Conservation (phyloP, 2,329 filamentous ascomycete genomes). For the Cladobotryum protrusum region DNA sequence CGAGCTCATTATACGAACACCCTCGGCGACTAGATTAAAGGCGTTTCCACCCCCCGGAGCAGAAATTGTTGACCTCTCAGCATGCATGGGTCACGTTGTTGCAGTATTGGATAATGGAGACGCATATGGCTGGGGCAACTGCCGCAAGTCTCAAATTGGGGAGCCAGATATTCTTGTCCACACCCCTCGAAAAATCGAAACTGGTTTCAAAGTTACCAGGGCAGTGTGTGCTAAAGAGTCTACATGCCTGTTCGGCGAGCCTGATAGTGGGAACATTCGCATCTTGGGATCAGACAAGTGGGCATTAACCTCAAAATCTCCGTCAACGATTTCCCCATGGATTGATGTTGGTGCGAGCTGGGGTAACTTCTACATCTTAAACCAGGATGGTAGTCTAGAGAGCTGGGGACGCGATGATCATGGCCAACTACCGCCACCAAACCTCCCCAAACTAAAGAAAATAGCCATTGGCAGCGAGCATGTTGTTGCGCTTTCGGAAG, state of each 20-base stretch:
- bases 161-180: constrained; percentile 46
- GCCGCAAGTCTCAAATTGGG: constrained; percentile 79
- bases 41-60: constrained; percentile 58
- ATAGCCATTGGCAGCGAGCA: constrained; percentile 91
- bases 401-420: constrained; percentile 84
- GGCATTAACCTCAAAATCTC: constrained; percentile 53
- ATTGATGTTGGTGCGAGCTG: constrained; percentile 70
- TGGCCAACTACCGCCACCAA: constrained; percentile 65
- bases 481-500: constrained; percentile 61
- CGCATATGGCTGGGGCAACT: constrained; percentile 83
- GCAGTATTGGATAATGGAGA: constrained; percentile 67
- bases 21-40: constrained; percentile 43
- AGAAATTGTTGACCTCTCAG: constrained; percentile 58
- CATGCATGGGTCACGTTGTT: constrained; percentile 73
- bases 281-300: constrained; percentile 75
- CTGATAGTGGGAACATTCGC: constrained; percentile 50
- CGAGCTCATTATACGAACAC: constrained; percentile 41
- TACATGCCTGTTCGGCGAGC: constrained; percentile 61
- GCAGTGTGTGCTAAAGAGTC: constrained; percentile 82
- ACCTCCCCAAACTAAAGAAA: constrained; percentile 50
- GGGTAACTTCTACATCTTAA: constrained; percentile 71
- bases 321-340: constrained; percentile 50
- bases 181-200: constrained; percentile 54
- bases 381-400: constrained; percentile 50
- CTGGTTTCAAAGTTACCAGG: constrained; percentile 56